phyloP scores from a whole-genome alignment of 139 green algal genomes.

The Micractinium conductrix region DNA sequence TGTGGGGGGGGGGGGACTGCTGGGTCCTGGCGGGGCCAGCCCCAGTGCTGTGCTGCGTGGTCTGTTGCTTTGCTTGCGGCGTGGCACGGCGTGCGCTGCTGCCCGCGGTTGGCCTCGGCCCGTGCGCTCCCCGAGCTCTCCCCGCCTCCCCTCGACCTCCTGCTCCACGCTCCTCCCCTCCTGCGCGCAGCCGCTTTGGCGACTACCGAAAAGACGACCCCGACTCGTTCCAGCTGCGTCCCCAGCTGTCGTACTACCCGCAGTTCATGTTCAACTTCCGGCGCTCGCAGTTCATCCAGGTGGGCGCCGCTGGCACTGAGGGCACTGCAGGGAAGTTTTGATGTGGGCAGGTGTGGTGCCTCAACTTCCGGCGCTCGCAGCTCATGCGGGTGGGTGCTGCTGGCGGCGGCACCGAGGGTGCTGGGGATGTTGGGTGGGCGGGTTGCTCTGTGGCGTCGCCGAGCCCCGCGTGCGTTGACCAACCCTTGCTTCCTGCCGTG shows the following conservation, averaged over 20 bases:
- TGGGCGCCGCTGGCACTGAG: neutral
- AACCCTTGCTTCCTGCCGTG: too few relatives aligned
- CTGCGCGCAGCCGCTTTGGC: slow-evolving; percentile 51
- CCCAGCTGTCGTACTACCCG: slow-evolving; percentile 92
- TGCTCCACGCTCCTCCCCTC: neutral
- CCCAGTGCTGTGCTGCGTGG: too few relatives aligned
- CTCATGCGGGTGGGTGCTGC: neutral
- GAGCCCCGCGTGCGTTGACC: too few relatives aligned
- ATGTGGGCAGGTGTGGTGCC: neutral
- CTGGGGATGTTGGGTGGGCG: neutral
- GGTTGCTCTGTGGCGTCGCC: too few relatives aligned
- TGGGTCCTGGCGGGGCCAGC: too few relatives aligned
- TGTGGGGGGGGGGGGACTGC: too few relatives aligned
- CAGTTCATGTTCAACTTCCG: slow-evolving; percentile 99
- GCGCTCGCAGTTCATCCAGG: slow-evolving; percentile 93
- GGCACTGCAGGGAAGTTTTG: neutral
- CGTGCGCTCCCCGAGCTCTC: too few relatives aligned
- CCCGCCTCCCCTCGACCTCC: too few relatives aligned
- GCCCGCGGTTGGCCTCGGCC: too few relatives aligned
- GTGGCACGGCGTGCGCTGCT: too few relatives aligned
- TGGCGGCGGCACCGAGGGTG: neutral
- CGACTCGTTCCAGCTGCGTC: slow-evolving; percentile 86
- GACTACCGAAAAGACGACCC: slow-evolving; percentile 92
- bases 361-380: too few relatives aligned
- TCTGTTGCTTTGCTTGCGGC: too few relatives aligned